A percentile compares a stretch with the other conserved stretches of the same genome.
Evolutionary conservation across 1,139 yeast genomes (phyloP).

Genomic region (Kodamaea anthophila): DNA sequence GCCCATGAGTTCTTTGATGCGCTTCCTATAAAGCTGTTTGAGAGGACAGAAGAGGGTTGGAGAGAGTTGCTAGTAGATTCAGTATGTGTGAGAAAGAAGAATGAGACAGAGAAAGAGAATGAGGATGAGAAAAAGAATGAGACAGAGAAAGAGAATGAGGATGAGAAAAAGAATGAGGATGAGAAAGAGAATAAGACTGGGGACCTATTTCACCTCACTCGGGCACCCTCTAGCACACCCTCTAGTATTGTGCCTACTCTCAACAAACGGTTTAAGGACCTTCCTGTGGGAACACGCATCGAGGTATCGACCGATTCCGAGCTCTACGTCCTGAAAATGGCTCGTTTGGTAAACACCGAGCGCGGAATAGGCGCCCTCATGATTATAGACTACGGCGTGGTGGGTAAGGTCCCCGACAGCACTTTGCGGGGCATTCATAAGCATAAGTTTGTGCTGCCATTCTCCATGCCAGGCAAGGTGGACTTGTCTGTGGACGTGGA

Average conservation of each 20-base stretch:
- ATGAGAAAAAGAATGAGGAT: background rate
- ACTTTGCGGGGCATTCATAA: slow-evolving; percentile 68
- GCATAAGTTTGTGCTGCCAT: slow-evolving; percentile 77
- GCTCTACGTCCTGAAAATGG: slow-evolving; percentile 41
- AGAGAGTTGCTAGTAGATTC: slow-evolving; percentile 67
- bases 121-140: background rate
- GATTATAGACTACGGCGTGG: slow-evolving; percentile 74
- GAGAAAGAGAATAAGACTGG: background rate
- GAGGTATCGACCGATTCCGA: slow-evolving; percentile 78
- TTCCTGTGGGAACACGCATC: slow-evolving; percentile 53
- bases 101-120: background rate
- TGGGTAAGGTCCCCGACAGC: slow-evolving; percentile 55
- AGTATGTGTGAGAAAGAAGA: slow-evolving; percentile 20
- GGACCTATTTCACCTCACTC: slow-evolving; percentile 46
- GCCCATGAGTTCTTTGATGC: slow-evolving; percentile 92
- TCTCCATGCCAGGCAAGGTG: slow-evolving; percentile 67
- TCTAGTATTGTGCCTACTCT: slow-evolving; percentile 54
- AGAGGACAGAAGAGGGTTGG: slow-evolving; percentile 64
- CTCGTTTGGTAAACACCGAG: slow-evolving; percentile 32
- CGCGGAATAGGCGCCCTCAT: slow-evolving; percentile 54
- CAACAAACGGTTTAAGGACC: slow-evolving; percentile 45
- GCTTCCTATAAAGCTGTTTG: slow-evolving; percentile 68
- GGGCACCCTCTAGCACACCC: slow-evolving; percentile 59
- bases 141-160: background rate
- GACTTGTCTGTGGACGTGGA: slow-evolving; percentile 85